Conservation (phyloP, 345 rosid species). For the Gossypium rotundifolium region DNA sequence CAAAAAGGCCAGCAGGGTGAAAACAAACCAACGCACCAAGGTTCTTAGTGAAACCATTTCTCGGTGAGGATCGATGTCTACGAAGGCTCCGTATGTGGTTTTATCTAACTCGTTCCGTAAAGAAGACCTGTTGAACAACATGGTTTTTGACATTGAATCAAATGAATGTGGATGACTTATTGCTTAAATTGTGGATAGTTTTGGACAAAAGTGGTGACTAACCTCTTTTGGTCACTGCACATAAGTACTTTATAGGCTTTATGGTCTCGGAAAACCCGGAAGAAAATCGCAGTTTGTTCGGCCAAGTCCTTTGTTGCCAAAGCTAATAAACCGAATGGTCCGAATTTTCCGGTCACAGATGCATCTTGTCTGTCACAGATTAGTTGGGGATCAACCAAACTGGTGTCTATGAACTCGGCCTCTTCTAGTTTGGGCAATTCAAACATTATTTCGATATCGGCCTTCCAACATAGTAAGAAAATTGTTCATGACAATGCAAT, state of each 20-base stretch:
- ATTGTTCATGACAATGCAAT: not conserved
- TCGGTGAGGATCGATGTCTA: conserved; percentile 36
- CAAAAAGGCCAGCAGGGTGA: not conserved
- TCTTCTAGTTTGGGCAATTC: conserved; percentile 23
- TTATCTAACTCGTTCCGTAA: conserved; percentile 25
- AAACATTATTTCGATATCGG: conserved; percentile 49
- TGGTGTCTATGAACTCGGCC: conserved; percentile 27
- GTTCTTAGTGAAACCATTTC: conserved; percentile 48
- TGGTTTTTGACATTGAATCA: not conserved
- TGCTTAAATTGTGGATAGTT: not conserved
- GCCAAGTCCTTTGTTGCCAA: conserved; percentile 47
- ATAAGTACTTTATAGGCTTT: conserved; percentile 37
- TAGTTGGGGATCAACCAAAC: conserved; percentile 28
- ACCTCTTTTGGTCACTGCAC: conserved; percentile 56
- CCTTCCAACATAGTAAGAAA: conserved; percentile 23
- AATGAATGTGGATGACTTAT: not conserved
- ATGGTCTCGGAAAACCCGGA: conserved; percentile 35
- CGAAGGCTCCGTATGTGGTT: conserved; percentile 34
- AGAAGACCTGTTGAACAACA: conserved; percentile 37
- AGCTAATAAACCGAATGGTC: conserved; percentile 56
- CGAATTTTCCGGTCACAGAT: conserved; percentile 28
- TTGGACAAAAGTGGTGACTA: not conserved
- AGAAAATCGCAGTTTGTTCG: conserved; percentile 58
- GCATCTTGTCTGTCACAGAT: conserved; percentile 33
- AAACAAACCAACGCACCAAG: conserved; percentile 30